Evolutionary conservation across 2,329 filamentous ascomycete genomes (phyloP).

Genomic region (Penicillium sp.): DNA sequence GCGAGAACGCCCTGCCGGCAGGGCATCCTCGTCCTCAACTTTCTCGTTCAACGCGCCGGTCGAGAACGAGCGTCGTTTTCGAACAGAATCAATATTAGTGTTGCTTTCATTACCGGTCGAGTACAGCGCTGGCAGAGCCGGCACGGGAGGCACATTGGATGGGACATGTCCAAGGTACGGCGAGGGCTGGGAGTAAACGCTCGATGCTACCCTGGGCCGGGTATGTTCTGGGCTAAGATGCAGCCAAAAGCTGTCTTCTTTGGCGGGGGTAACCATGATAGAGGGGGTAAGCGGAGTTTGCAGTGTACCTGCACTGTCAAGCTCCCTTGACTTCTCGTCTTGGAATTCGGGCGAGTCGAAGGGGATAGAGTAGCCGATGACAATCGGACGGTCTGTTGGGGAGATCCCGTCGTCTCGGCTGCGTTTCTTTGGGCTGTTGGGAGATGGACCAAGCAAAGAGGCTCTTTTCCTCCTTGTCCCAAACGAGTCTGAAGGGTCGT

Average conservation of each 20-base stretch:
- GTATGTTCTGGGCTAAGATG: conserved; percentile 28
- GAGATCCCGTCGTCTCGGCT: conserved; percentile 41
- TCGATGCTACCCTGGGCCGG: conserved; percentile 44
- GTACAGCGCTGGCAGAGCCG: conserved; percentile 44
- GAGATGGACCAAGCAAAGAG: conserved; percentile 23
- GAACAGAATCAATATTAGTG: conserved; percentile 24
- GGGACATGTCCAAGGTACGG: conserved; percentile 32
- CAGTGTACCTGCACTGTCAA: conserved; percentile 35
- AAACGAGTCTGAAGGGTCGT: conserved; percentile 17
- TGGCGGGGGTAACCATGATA: conserved; percentile 53
- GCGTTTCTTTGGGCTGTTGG: conserved; percentile 28
- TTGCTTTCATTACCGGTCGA: conserved; percentile 22
- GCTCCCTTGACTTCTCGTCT: conserved; percentile 28
- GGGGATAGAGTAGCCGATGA: conserved; percentile 52
- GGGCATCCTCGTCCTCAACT: conserved; percentile 23
- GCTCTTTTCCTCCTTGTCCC: conserved; percentile 10
- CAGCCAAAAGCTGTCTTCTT: conserved; percentile 45
- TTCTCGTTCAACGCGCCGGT: conserved; percentile 45
- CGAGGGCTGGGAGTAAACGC: conserved; percentile 50
- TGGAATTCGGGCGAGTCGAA: conserved; percentile 31
- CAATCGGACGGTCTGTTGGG: conserved; percentile 50
- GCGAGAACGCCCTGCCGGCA: conserved; percentile 19
- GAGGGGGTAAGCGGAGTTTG: conserved; percentile 49
- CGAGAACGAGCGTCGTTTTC: conserved; percentile 39
- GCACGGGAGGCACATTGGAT: conserved; percentile 45